Evolutionary conservation across 371 early-diverging fungal species (phyloP), one percentile per base, ranked within the genome.

Genomic region (Gilbertella persicaria): DNA sequence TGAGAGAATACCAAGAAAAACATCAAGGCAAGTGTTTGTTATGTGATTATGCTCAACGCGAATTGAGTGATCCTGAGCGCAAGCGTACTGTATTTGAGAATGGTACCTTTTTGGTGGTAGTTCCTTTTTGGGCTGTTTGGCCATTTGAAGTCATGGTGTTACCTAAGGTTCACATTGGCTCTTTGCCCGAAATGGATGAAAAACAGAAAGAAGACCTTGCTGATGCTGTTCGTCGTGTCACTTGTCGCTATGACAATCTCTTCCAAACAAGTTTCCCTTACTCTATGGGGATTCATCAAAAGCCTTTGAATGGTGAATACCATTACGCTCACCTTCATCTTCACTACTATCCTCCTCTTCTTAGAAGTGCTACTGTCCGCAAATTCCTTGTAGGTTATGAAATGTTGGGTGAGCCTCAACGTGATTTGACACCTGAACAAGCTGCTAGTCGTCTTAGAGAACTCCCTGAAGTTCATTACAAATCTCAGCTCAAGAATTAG

Each of bases 321-420:
- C 65, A 70, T 9, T 58, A 56, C 25, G 77, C 82, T 14, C 95
- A 95, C 69, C 68, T 97, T 38, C 98, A 96, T 66, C 36, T 95
- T 35, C 97, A 97, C 64, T 96, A 94, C 60, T 97, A 96, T 66
- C 97, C 97, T 39, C 95, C 97, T 29, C 77, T 96, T 17, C 71
- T 97, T 53, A 75, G 96, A 53, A 89, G 85, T 53, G 88, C 94
- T 4, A 90, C 90, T 1, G 88, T 96, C 36, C 89, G 90, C 50
- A 97, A 97, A 73, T 97, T 95, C 73, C 74, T 95, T 50, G 98
- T 96, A n/a, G 97, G 96, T 13, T 97, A 89, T 60, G 97, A 96
- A 71, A 89, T 97, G 87, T 56, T 97, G 50, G 96, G 83, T 21
- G 93, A 95, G 60, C 83, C 94, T 12, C 96, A 96, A 69, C 88